Conservation (phyloP, 345 rosid species). For the Aethionema arabicum region DNA sequence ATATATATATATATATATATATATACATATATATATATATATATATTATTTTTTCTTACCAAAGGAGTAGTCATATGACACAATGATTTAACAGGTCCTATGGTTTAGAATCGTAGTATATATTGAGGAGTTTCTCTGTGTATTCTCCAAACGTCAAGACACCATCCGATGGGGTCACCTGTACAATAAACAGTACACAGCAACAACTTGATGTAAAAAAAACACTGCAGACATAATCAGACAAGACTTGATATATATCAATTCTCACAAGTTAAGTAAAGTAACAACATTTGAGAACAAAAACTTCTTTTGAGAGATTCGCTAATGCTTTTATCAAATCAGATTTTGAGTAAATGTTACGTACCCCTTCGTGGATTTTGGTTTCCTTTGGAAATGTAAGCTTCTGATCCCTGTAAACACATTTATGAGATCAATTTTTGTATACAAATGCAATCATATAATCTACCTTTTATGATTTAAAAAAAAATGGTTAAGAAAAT, state of each 20-base stretch:
- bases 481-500: too few species aligned
- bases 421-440: neutral
- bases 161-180: constrained; percentile 51
- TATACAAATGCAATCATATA: neutral
- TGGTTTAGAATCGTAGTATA: constrained; percentile 59
- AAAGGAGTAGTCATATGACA: too few species aligned
- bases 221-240: too few species aligned
- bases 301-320: neutral
- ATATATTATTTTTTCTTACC: too few species aligned
- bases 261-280: too few species aligned
- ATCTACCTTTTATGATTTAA: neutral
- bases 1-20: too few species aligned
- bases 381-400: constrained; percentile 68
- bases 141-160: constrained; percentile 79
- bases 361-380: constrained; percentile 60
- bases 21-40: too few species aligned
- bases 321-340: neutral
- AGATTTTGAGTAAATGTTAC: neutral
- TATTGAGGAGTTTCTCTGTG: constrained; percentile 73
- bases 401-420: constrained; percentile 58
- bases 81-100: constrained; percentile 11
- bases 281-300: too few species aligned
- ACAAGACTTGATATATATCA: too few species aligned
- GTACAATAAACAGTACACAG: constrained; percentile 22
- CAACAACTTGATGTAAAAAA: neutral